Evolutionary conservation across 2,329 filamentous ascomycete species (phyloP), one percentile per base, ranked within the genome.

Genomic region (Biscogniauxia marginata): DNA sequence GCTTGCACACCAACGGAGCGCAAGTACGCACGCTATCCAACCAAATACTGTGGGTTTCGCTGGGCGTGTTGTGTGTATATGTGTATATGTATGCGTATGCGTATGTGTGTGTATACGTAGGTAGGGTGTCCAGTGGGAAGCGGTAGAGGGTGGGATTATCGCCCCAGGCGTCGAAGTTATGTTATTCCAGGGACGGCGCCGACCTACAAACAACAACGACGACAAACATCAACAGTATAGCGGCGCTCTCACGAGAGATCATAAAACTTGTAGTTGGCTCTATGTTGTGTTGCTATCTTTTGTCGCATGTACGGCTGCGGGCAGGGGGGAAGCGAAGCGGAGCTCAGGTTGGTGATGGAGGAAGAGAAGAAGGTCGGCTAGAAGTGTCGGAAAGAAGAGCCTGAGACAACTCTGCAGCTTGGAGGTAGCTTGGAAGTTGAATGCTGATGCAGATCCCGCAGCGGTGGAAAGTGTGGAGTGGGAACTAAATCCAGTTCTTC

Each of bases 61-160:
- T 9, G 30, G 9, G 30, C 30, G 23, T n/a, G n/a, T 49, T 47
- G 20, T 47, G 18, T 44, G 39, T 44, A 44, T 44, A n/a, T 46
- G 19, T 46, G 44, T 46, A 46, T 46, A 18, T 46, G 20, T 46
- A 18, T 46, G 20, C 9, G 44, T 46, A 46, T 20, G n/a, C 20
- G 24, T 8, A 21, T 25, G 24, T 23, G 20, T 48, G 23, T 22
- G 23, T 24, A 48, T 7, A n/a, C 3, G 48, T 51, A 30, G 53
- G 58, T 60, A 60, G 30, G 30, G 30, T 39, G 30, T 4, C 30
- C 13, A 39, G 30, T 39, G n/a, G 30, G 30, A 39, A n/a, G 30
- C 9, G 11, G 30, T 39, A 39, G 30, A 39, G 30, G 30, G 30
- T 39, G 9, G 6, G 30, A 39, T 39, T 39, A 39, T 39, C 30